These are phyloP conservation scores for slime mould (Dictyostelium discoideum) DNA, from an alignment of 78 protist species.

Conservation along the genomic window dicty_2.7 NC_007090.3:1227001-1227500, in stretches of 20 bases:
- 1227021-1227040: not conserved
- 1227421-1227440: too few relatives aligned
- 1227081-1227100: not conserved
- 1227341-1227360: conserved; percentile 38
- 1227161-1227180: not conserved
- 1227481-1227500: not conserved
- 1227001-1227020: not conserved
- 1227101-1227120: not conserved
- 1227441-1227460: not conserved
- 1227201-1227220: not conserved
- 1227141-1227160: not conserved
- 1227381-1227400: conserved; percentile 39
- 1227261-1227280: too few relatives aligned
- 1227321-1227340: conserved; percentile 61
- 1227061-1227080: conserved; percentile 31
- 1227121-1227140: not conserved
- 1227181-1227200: not conserved
- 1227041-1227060: too few relatives aligned
- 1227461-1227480: not conserved
- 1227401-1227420: too few relatives aligned
- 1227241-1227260: not conserved
- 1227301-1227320: conserved; percentile 13
- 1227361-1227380: conserved; percentile 54
- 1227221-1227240: not conserved
- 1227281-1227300: not conserved